Conservation (phyloP, 2,329 filamentous ascomycete species). For the Colletotrichum abscissum region DNA sequence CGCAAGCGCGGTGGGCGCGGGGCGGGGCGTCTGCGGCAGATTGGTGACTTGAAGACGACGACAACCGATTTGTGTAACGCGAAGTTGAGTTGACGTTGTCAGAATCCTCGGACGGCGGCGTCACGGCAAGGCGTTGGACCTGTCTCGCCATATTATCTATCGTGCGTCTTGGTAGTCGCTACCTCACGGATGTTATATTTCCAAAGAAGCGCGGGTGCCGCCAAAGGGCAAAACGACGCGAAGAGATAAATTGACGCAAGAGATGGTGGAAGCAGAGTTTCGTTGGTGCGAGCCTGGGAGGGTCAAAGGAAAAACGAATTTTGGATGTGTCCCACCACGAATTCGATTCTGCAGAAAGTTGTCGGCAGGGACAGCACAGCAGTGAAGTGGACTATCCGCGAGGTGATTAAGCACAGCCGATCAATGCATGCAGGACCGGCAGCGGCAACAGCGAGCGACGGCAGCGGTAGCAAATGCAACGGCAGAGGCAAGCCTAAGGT, state of each 20-base stretch:
- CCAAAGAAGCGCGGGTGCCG: background rate
- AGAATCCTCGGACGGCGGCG: constrained; percentile 33
- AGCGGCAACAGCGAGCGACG: background rate
- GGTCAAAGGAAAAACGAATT: background rate
- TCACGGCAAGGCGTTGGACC: constrained; percentile 29
- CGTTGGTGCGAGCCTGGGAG: background rate
- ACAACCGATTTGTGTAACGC: constrained; percentile 19
- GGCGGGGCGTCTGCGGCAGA: constrained; percentile 35
- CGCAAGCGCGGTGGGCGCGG: constrained; percentile 49
- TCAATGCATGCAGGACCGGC: background rate
- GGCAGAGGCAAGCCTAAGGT: background rate
- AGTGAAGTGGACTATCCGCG: background rate
- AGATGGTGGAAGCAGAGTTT: background rate
- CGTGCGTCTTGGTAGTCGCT: background rate
- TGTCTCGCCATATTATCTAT: constrained; percentile 19
- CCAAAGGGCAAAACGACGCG: background rate
- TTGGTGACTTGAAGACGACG: constrained; percentile 23
- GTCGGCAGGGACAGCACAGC: background rate
- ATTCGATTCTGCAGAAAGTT: background rate
- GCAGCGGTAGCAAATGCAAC: background rate
- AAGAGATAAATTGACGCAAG: background rate
- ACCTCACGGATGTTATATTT: background rate
- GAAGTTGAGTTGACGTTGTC: constrained; percentile 28
- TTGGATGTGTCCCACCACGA: background rate
- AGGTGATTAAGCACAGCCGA: background rate